These are phyloP conservation scores for Tricholoma sp. DNA, from an alignment of 768 basidiomycete genomes.

Conservation along the genomic window DNA sequence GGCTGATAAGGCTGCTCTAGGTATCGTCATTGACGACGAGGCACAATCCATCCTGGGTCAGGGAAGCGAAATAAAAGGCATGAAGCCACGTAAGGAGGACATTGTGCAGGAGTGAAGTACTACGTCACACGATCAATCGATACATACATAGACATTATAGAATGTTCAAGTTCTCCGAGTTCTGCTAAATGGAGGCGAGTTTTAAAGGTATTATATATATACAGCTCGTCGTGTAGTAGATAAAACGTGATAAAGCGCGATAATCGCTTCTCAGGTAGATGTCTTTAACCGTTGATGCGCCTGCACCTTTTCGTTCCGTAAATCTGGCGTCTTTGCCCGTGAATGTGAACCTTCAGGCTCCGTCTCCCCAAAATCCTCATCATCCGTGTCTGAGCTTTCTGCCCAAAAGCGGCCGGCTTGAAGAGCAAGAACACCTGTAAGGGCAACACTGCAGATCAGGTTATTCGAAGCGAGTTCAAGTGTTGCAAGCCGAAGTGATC, in stretches of 20 bases:
- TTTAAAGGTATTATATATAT: constrained; percentile 17
- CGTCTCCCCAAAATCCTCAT: constrained; percentile 35
- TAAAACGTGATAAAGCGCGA: constrained; percentile 5
- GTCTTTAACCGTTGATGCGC: not conserved
- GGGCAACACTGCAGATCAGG: constrained; percentile 81
- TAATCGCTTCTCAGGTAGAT: not conserved
- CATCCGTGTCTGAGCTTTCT: constrained; percentile 63
- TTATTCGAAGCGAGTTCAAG: constrained; percentile 80
- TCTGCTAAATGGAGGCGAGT: not conserved
- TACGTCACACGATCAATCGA: not conserved
- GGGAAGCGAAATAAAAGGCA: constrained; percentile 75
- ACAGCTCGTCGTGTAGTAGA: constrained; percentile 15
- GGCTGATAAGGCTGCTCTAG: constrained; percentile 27
- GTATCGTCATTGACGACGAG: constrained; percentile 81
- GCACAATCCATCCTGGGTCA: constrained; percentile 80
- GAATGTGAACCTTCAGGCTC: constrained; percentile 22
- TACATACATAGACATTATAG: not conserved
- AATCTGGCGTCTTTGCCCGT: constrained; percentile 28
- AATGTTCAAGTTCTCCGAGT: not conserved
- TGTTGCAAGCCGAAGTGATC: constrained; percentile 53
- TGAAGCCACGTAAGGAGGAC: constrained; percentile 90
- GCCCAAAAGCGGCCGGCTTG: constrained; percentile 87
- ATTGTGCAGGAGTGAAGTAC: constrained; percentile 67
- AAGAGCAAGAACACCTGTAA: constrained; percentile 80
- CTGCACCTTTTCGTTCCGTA: constrained; percentile 10